Evolutionary conservation across 495 filamentous ascomycete genomes (phyloP).

Genomic region (Aspergillus bridgeri): DNA sequence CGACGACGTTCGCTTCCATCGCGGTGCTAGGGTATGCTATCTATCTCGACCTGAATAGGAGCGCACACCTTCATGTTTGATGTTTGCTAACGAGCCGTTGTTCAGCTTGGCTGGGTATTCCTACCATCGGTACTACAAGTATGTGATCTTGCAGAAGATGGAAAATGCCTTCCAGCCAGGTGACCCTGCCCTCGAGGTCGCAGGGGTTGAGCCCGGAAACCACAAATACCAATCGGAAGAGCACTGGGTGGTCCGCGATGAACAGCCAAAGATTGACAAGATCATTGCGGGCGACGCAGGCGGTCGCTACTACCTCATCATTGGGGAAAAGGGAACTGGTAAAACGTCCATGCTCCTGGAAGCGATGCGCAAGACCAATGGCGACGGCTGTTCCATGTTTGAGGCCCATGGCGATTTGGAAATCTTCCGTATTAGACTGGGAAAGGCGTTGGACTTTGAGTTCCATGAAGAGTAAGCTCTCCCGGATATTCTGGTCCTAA

Average conservation of each 20-base stretch:
- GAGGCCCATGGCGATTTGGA: constrained; percentile 94
- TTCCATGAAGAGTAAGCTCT: constrained; percentile 61
- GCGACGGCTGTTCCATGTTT: constrained; percentile 84
- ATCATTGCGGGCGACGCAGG: constrained; percentile 66
- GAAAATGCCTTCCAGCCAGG: constrained; percentile 89
- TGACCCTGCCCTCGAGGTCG: constrained; percentile 86
- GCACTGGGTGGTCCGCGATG: constrained; percentile 78
- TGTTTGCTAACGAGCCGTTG: constrained; percentile 15
- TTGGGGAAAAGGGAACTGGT: constrained; percentile 94
- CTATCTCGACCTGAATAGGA: background rate
- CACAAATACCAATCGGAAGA: constrained; percentile 53
- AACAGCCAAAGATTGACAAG: constrained; percentile 72
- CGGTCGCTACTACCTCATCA: constrained; percentile 89
- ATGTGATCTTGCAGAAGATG: constrained; percentile 82
- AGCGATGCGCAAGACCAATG: constrained; percentile 86
- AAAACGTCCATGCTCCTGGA: constrained; percentile 95
- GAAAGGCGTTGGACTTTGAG: constrained; percentile 92
- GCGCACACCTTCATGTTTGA: background rate
- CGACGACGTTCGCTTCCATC: constrained; percentile 84
- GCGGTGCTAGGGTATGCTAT: constrained; percentile 66
- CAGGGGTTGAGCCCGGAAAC: constrained; percentile 62
- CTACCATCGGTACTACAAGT: constrained; percentile 87
- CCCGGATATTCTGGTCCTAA: too few relatives aligned
- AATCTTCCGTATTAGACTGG: constrained; percentile 87
- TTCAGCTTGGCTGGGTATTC: constrained; percentile 70